These are phyloP conservation scores for Xylogone sp. DNA, from an alignment of 2,329 filamentous ascomycete species.

Conservation along the genomic window DNA sequence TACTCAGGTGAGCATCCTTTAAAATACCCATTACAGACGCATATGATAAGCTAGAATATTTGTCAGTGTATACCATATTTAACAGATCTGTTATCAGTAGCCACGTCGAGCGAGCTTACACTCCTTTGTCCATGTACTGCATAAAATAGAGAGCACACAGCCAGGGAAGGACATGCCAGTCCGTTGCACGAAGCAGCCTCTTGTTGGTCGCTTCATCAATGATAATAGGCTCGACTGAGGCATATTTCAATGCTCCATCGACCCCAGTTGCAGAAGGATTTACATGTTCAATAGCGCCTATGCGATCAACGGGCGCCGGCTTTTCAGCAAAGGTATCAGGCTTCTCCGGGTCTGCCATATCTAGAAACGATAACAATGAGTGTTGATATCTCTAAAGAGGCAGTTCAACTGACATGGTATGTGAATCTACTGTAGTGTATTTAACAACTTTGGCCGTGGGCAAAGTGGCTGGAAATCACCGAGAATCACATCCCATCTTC, in stretches of 20 bases:
- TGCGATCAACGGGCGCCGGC: neutral
- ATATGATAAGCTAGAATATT: conserved; percentile 8
- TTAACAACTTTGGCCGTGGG: neutral
- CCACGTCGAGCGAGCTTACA: neutral
- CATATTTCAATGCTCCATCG: conserved; percentile 1
- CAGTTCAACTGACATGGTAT: neutral
- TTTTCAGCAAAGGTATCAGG: neutral
- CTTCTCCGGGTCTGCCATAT: neutral
- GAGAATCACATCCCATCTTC: neutral
- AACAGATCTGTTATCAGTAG: neutral
- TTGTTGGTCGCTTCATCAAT: neutral
- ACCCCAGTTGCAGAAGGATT: neutral
- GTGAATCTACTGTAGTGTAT: neutral
- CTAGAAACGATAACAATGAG: neutral
- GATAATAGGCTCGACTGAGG: neutral
- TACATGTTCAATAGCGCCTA: neutral
- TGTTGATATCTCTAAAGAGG: neutral
- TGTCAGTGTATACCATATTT: neutral
- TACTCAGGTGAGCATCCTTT: conserved; percentile 31
- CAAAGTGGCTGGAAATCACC: neutral
- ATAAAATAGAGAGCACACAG: conserved; percentile 3
- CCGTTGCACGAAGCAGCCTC: neutral
- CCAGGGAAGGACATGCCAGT: conserved; percentile 1
- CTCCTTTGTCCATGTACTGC: conserved; percentile 1
- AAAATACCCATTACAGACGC: conserved; percentile 39